A percentile compares a stretch with the other conserved stretches of the same genome.
phyloP scores from a whole-genome alignment of 345 rosid genomes.

The Arabis alpina region DNA sequence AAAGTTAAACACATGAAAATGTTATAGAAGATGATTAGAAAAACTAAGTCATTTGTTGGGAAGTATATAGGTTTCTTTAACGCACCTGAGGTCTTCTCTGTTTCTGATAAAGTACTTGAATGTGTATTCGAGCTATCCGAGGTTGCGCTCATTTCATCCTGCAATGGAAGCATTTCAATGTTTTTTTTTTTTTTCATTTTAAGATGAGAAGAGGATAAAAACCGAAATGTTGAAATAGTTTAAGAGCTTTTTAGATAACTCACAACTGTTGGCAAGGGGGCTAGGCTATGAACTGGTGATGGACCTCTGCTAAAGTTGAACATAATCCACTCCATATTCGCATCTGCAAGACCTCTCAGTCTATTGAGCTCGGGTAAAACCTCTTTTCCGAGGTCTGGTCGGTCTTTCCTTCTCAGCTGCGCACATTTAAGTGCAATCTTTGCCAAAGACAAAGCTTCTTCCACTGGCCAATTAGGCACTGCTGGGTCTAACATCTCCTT shows the following conservation, averaged over 20 bases:
- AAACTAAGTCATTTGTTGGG: slow-evolving; percentile 1
- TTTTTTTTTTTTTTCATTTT: not conserved
- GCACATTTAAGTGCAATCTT: slow-evolving; percentile 73
- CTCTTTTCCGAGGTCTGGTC: slow-evolving; percentile 81
- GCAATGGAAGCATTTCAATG: slow-evolving; percentile 31
- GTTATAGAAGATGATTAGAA: not conserved
- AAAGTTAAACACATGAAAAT: not conserved
- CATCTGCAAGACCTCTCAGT: slow-evolving; percentile 67
- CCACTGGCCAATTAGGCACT: slow-evolving; percentile 79
- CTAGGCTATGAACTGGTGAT: slow-evolving; percentile 43
- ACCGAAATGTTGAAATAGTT: not conserved
- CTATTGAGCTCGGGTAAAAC: slow-evolving; percentile 66
- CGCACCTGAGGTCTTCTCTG: slow-evolving; percentile 36
- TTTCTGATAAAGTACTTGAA: slow-evolving; percentile 38
- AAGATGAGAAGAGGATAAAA: slow-evolving; percentile 8
- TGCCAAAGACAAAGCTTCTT: slow-evolving; percentile 63
- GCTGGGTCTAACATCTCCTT: slow-evolving; percentile 66
- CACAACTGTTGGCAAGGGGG: slow-evolving; percentile 47
- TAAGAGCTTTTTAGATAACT: slow-evolving; percentile 31
- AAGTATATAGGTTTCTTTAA: not conserved
- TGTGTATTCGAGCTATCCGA: slow-evolving; percentile 41
- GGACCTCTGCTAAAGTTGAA: slow-evolving; percentile 35
- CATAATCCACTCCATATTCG: slow-evolving; percentile 44
- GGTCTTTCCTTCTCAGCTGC: slow-evolving; percentile 79
- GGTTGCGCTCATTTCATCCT: slow-evolving; percentile 55